These are phyloP conservation scores for Scytalidium sp. DNA, from an alignment of 2,329 filamentous ascomycete species.

Conservation along the genomic window DNA sequence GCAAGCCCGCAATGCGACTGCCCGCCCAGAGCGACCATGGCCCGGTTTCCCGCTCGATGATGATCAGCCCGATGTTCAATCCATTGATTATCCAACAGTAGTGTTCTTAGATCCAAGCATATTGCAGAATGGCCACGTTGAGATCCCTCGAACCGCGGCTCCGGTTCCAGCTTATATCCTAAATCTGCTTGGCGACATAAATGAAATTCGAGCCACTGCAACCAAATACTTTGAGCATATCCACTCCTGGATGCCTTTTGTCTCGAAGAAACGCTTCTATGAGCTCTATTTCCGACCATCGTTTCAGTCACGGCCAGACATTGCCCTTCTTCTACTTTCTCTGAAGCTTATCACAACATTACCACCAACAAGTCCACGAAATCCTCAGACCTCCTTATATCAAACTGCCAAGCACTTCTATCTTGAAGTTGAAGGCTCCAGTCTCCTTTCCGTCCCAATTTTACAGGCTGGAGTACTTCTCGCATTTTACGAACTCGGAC, in stretches of 20 bases:
- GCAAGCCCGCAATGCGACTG: neutral
- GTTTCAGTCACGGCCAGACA: conserved; percentile 5
- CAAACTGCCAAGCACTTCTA: conserved; percentile 10
- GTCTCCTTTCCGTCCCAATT: conserved; percentile 3
- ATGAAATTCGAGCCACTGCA: conserved; percentile 4
- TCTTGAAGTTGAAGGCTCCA: conserved; percentile 7
- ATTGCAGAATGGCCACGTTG: conserved; percentile 6
- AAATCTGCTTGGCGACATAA: conserved; percentile 2
- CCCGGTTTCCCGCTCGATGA: neutral
- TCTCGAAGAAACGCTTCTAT: conserved; percentile 15
- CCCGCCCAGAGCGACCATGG: neutral
- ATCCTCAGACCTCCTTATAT: conserved; percentile 8
- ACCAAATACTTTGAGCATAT: conserved; percentile 8
- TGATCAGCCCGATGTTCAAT: neutral
- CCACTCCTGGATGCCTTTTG: conserved; percentile 15
- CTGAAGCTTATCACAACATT: conserved; percentile 9
- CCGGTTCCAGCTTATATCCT: conserved; percentile 3
- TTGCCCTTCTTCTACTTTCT: conserved; percentile 6
- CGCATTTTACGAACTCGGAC: conserved; percentile 1
- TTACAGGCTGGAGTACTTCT: conserved; percentile 11
- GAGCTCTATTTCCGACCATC: conserved; percentile 4
- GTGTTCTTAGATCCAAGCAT: conserved; percentile 9
- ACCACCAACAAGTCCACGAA: neutral
- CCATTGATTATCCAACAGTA: conserved; percentile 4
- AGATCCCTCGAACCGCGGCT: neutral